phyloP scores from a whole-genome alignment of 2,329 filamentous ascomycete genomes.

The Alternaria sp. region DNA sequence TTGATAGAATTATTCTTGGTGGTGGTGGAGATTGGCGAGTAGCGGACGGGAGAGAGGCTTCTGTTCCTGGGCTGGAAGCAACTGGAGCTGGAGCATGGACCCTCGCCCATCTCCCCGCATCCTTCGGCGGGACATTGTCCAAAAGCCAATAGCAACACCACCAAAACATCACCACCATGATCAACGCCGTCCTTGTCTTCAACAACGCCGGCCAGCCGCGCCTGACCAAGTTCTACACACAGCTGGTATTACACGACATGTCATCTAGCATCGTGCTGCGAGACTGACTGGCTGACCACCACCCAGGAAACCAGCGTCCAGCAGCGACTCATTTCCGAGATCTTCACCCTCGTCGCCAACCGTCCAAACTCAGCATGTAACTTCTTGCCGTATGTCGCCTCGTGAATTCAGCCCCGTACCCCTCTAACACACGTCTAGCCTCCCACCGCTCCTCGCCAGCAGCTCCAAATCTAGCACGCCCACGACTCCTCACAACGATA shows the following conservation, averaged over 20 bases:
- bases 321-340: constrained; percentile 95
- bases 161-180: constrained; percentile 68
- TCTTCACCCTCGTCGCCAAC: constrained; percentile 94
- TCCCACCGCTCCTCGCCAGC: constrained; percentile 68
- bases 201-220: constrained; percentile 97
- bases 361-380: constrained; percentile 94
- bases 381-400: constrained; percentile 75
- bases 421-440: constrained; percentile 65
- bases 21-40: constrained; percentile 1
- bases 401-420: constrained; percentile 8
- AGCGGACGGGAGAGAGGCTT: neutral
- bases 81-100: constrained; percentile 15
- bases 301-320: constrained; percentile 92
- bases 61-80: constrained; percentile 12
- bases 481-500: constrained; percentile 78
- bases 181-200: constrained; percentile 98
- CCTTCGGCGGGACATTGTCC: neutral
- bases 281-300: constrained; percentile 14
- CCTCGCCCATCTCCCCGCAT: constrained; percentile 17
- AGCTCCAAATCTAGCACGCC: constrained; percentile 55
- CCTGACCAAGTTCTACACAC: constrained; percentile 98
- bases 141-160: neutral
- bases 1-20: neutral
- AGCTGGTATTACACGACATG: constrained; percentile 70
- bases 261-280: constrained; percentile 7